Evolutionary conservation across 2,329 filamentous ascomycete genomes (phyloP).

Genomic region (Fonsecaea monophora): DNA sequence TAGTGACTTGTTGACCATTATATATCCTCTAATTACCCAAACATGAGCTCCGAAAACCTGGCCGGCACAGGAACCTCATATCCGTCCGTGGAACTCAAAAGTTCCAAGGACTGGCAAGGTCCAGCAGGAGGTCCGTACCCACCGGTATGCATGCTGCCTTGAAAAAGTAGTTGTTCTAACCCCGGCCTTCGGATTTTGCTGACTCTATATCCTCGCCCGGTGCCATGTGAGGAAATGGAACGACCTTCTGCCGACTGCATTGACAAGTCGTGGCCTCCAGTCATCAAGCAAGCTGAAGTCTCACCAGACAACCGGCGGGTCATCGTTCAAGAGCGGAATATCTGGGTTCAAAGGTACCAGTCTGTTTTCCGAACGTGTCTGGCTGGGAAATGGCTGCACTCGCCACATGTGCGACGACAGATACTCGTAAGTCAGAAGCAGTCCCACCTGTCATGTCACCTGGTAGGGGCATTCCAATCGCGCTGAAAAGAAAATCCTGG

Average conservation of each 20-base stretch:
- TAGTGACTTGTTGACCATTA: conserved; percentile 9
- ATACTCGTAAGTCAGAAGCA: background rate
- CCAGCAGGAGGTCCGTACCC: background rate
- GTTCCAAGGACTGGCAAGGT: background rate
- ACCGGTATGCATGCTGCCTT: conserved; percentile 7
- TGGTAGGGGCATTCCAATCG: conserved; percentile 7
- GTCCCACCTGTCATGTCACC: background rate
- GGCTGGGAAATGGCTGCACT: background rate
- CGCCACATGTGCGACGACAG: background rate
- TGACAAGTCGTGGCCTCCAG: background rate
- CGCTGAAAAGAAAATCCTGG: background rate
- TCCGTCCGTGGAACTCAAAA: background rate
- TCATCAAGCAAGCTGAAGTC: conserved; percentile 21
- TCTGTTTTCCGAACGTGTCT: background rate
- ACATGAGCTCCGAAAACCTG: background rate
- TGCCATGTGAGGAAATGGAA: background rate
- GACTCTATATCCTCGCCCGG: background rate
- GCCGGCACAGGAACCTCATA: conserved; percentile 1
- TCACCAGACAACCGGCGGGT: conserved; percentile 24
- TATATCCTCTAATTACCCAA: background rate
- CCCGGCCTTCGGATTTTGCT: conserved; percentile 1
- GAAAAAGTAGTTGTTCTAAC: conserved; percentile 3
- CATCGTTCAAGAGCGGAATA: conserved; percentile 4
- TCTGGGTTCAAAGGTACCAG: conserved; percentile 16
- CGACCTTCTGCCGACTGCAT: background rate